Evolutionary conservation across 345 rosid genomes (phyloP).

Genomic region (Kandelia obovata): DNA sequence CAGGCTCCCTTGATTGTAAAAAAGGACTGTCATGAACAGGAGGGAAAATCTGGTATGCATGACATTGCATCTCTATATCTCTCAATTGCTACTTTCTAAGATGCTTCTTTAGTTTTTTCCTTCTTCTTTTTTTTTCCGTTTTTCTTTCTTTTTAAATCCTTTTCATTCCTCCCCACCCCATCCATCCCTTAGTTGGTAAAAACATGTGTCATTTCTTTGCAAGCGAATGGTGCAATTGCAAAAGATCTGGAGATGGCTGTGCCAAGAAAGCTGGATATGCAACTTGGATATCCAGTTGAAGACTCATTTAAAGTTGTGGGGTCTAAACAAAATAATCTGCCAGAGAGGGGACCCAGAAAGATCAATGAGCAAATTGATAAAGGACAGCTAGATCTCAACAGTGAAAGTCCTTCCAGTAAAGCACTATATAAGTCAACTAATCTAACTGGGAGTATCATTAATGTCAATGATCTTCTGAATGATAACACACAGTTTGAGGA

Average conservation of each 20-base stretch:
- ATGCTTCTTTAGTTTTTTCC: not conserved
- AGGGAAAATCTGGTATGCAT: conserved; percentile 32
- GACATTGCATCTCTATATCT: conserved; percentile 1
- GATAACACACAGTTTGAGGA: conserved; percentile 34
- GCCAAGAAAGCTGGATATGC: conserved; percentile 36
- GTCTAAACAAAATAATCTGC: conserved; percentile 27
- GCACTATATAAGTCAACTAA: conserved; percentile 26
- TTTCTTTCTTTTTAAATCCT: not conserved
- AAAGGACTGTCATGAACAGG: conserved; percentile 24
- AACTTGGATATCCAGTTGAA: conserved; percentile 34
- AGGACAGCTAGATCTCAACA: conserved; percentile 31
- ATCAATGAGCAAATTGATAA: conserved; percentile 29
- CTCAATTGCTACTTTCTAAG: not conserved
- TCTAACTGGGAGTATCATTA: conserved; percentile 15
- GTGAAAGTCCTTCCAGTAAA: conserved; percentile 30
- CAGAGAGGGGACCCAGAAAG: conserved; percentile 28
- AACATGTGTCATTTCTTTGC: not conserved
- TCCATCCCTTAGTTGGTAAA: not conserved
- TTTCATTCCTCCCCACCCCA: not conserved
- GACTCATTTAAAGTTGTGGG: conserved; percentile 24
- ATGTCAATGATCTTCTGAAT: conserved; percentile 22
- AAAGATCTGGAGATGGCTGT: conserved; percentile 38
- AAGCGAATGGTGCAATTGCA: conserved; percentile 43
- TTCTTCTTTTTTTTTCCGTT: not conserved
- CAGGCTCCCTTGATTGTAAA: conserved; percentile 20